Evolutionary conservation across 495 filamentous ascomycete genomes (phyloP).

Genomic region (Pyrenopolyporus hunteri): DNA sequence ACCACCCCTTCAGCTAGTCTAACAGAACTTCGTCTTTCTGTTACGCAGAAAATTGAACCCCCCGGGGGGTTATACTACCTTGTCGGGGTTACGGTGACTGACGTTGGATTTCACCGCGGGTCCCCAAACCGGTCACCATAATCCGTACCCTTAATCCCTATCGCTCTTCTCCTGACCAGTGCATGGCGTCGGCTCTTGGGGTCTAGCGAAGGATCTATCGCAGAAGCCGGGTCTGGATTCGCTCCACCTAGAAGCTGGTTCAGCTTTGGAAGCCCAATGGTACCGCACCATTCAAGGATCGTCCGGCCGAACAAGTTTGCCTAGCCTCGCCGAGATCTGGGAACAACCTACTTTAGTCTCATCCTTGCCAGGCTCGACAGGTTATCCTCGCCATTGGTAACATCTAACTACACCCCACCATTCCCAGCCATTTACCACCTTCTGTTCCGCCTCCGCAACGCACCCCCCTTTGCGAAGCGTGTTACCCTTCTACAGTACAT

Average conservation of each 20-base stretch:
- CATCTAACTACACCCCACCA: slow-evolving; percentile 30
- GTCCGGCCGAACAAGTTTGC: slow-evolving; percentile 21
- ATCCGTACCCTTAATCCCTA: neutral
- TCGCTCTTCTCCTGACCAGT: slow-evolving; percentile 2
- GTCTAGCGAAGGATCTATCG: slow-evolving; percentile 28
- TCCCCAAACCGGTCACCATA: slow-evolving; percentile 17
- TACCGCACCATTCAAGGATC: slow-evolving; percentile 21
- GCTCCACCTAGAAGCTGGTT: slow-evolving; percentile 20
- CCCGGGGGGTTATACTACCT: slow-evolving; percentile 28
- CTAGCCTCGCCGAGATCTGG: slow-evolving; percentile 27
- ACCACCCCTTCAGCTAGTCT: neutral
- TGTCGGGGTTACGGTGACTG: slow-evolving; percentile 16
- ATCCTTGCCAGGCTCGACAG: slow-evolving; percentile 16
- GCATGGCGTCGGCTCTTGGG: slow-evolving; percentile 11
- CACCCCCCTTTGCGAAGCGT: slow-evolving; percentile 21
- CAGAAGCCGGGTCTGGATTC: slow-evolving; percentile 27
- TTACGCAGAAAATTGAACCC: slow-evolving; percentile 2
- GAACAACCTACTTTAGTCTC: neutral
- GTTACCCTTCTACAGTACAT: slow-evolving; percentile 18
- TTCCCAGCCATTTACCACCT: slow-evolving; percentile 14
- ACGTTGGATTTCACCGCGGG: slow-evolving; percentile 12
- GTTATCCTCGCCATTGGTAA: slow-evolving; percentile 20
- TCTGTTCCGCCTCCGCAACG: slow-evolving; percentile 23
- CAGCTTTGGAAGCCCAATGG: slow-evolving; percentile 24
- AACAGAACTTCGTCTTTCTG: neutral